Evolutionary conservation across 163 green algal genomes (phyloP).

Genomic region (Trebouxia gelatinosa): DNA sequence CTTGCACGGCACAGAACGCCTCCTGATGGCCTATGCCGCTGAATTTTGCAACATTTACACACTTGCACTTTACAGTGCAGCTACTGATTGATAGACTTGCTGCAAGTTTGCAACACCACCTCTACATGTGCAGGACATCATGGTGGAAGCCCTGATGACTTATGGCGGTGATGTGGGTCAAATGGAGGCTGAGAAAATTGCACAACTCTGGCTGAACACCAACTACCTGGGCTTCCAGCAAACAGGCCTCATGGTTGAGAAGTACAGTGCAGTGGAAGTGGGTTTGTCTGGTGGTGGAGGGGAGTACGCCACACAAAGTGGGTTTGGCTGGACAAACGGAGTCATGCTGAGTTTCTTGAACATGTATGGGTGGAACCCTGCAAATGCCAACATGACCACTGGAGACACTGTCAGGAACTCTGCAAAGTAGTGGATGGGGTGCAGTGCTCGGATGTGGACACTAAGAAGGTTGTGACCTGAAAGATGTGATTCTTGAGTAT

Average conservation of each 20-base stretch:
- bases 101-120: background rate
- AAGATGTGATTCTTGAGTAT: no score
- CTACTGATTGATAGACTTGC: no score
- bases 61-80: no score
- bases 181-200: slow-evolving; percentile 47
- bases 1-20: no score
- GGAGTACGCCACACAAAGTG: slow-evolving; percentile 58
- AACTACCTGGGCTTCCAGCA: slow-evolving; percentile 38
- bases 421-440: background rate
- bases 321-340: slow-evolving; percentile 95
- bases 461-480: no score
- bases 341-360: slow-evolving; percentile 67
- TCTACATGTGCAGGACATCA: background rate
- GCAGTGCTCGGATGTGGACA: no score
- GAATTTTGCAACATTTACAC: no score
- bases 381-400: slow-evolving; percentile 13
- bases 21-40: no score
- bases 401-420: slow-evolving; percentile 1
- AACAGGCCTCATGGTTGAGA: slow-evolving; percentile 50
- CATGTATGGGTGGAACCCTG: slow-evolving; percentile 47
- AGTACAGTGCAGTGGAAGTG: slow-evolving; percentile 42
- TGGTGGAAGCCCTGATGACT: background rate
- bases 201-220: slow-evolving; percentile 49
- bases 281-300: slow-evolving; percentile 56
- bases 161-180: slow-evolving; percentile 25